Percentiles rank a stretch among this genome's conserved stretches.
These are phyloP conservation scores for Pseudohyphozyma bogoriensis DNA, from an alignment of 768 basidiomycete genomes.

Conservation along the genomic window DNA sequence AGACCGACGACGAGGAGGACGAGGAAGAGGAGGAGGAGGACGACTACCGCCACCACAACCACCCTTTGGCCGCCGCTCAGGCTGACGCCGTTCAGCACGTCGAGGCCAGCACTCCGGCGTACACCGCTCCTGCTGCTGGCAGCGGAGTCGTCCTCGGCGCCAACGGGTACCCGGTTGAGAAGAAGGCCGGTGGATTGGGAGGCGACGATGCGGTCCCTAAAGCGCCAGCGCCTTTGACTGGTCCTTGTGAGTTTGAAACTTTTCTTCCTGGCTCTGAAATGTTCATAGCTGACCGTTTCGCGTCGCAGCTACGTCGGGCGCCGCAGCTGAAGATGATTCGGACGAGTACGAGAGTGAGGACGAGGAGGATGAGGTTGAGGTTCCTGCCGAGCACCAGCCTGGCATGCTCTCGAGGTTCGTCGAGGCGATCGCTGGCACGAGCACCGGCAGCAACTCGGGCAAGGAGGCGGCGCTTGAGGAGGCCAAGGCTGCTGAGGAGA, in stretches of 20 bases:
- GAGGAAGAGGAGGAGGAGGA: constrained; percentile 30
- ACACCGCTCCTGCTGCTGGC: constrained; percentile 24
- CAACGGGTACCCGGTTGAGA: constrained; percentile 32
- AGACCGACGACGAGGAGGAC: constrained; percentile 36
- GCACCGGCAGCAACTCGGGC: background rate
- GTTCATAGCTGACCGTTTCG: background rate
- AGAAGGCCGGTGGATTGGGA: constrained; percentile 21
- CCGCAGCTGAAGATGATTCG: background rate
- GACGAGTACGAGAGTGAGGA: background rate
- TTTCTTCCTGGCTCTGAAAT: background rate
- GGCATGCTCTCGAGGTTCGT: constrained; percentile 2
- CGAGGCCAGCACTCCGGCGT: constrained; percentile 18
- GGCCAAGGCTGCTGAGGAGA: no score
- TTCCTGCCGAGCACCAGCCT: background rate
- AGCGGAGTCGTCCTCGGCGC: constrained; percentile 23
- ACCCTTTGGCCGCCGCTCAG: background rate
- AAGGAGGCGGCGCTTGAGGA: background rate
- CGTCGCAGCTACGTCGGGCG: no score
- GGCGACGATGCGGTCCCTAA: background rate
- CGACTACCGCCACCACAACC: background rate
- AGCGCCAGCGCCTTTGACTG: no score
- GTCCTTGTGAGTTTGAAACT: no score
- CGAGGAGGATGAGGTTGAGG: background rate
- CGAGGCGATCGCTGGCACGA: constrained; percentile 7
- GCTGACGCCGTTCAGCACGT: constrained; percentile 9